Evolutionary conservation across 495 filamentous ascomycete species (phyloP).

Genomic region (Neurospora pannonica): DNA sequence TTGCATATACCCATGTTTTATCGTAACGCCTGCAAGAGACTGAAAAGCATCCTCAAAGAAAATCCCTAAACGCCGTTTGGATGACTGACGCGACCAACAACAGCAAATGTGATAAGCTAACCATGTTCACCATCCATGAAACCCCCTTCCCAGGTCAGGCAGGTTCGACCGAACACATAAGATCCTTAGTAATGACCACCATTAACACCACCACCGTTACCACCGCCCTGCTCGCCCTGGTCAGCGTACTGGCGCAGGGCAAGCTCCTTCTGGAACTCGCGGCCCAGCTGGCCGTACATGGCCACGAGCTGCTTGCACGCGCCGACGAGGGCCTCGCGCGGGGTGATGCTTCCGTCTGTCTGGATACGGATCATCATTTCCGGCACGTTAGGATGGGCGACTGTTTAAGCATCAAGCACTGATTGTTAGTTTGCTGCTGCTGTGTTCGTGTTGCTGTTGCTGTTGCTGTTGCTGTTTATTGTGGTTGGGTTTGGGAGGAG

Average conservation of each 20-base stretch:
- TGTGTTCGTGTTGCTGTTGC: no score
- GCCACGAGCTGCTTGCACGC: conserved; percentile 70
- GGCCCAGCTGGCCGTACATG: conserved; percentile 63
- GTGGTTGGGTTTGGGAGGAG: no score
- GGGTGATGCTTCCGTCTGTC: conserved; percentile 80
- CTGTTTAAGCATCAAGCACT: no score
- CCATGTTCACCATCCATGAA: not conserved
- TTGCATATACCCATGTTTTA: not conserved
- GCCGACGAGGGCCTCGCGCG: conserved; percentile 73
- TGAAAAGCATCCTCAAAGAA: not conserved
- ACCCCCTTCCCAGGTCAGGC: not conserved
- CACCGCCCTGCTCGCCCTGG: conserved; percentile 38
- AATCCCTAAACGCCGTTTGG: not conserved
- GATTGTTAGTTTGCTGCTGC: no score
- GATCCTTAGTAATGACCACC: not conserved
- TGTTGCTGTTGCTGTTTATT: no score
- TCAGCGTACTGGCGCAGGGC: conserved; percentile 86
- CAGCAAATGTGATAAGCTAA: not conserved
- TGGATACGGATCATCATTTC: conserved; percentile 82
- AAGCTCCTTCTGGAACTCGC: conserved; percentile 91
- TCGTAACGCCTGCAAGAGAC: not conserved
- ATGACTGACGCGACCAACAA: not conserved
- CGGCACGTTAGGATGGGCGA: conserved; percentile 77
- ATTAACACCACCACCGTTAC: conserved; percentile 5
- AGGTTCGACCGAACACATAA: not conserved